These are phyloP conservation scores for Xylariaceae sp. DNA, from an alignment of 2,329 filamentous ascomycete species.

Conservation along the genomic window DNA sequence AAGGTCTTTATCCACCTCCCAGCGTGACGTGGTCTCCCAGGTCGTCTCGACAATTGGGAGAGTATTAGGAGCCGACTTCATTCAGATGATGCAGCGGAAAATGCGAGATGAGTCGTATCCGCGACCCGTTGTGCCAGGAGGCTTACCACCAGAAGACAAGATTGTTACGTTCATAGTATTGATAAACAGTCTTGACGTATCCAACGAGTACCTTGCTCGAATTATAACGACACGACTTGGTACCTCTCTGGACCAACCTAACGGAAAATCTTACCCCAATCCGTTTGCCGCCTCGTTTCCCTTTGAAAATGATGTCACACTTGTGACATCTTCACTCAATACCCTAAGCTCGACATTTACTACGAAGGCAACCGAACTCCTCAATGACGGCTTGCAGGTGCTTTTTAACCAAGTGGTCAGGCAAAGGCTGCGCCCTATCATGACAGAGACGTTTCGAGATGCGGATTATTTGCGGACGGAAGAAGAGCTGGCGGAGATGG, in stretches of 20 bases:
- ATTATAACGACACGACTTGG: conserved; percentile 77
- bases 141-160: conserved; percentile 84
- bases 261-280: conserved; percentile 47
- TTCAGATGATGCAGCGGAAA: conserved; percentile 95
- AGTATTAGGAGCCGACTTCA: conserved; percentile 86
- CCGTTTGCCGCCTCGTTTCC: conserved; percentile 74
- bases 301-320: conserved; percentile 75
- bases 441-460: conserved; percentile 90
- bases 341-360: conserved; percentile 76
- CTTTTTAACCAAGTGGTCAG: conserved; percentile 89
- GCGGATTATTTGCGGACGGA: conserved; percentile 80
- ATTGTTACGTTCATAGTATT: conserved; percentile 90
- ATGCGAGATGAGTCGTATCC: conserved; percentile 98
- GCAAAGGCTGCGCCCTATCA: conserved; percentile 79
- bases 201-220: conserved; percentile 86
- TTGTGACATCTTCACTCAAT: conserved; percentile 72
- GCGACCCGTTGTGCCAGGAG: conserved; percentile 77
- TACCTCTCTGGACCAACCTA: conserved; percentile 46
- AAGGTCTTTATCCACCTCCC: conserved; percentile 84
- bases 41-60: conserved; percentile 81
- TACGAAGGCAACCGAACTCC: conserved; percentile 79
- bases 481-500: conserved; percentile 64
- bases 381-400: conserved; percentile 83
- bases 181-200: conserved; percentile 94
- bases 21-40: conserved; percentile 76